Evolutionary conservation across 1,284 basidiomycete species (phyloP), one percentile per base, ranked within the genome.

Genomic region (Exobasidium rhododendri): DNA sequence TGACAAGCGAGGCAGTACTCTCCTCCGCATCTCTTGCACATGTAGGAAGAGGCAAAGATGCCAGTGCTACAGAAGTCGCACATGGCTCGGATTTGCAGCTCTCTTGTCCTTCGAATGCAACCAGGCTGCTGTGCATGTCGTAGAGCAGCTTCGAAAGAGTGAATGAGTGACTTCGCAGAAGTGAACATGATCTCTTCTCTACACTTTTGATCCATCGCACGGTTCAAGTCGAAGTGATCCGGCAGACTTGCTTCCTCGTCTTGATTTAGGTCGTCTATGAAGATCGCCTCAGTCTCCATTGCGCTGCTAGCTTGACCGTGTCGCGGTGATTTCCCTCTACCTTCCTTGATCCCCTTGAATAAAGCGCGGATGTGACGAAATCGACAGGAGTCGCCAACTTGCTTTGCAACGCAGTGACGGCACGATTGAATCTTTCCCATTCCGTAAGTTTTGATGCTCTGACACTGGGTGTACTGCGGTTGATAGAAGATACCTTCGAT

Each of bases 1-100:
- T 86, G 90, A 78, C 94, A 97, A 59, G 90, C 88, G 0, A 87
- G 83, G 75, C 93, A 97, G 17, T 89, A 87, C 80, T 96, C 94
- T 14, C 91, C 86, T 1, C 92, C 93, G 78, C 93, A 97, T n/a
- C 85, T 78, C 7, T 86, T 84, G 80, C 93, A 97, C 84, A 93
- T 89, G 86, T 88, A 96, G 62, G 87, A 90, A 61, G 87, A 88
- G 4, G 88, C 88, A 79, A 96, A 94, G 63, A 97, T 87, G 14
- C 91, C 92, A 2, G 91, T 92, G 82, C 90, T 88, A 80, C 94
- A 97, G 2, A 89, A 91, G 80, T 97, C 92, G 63, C 72, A 74
- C 64, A 64, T 69, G 29, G 64, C 65, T n/a, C 71, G 64, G 40
- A 63, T 64, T 4, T n/a, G 56, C 4, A 61, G 60, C 65, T 72